These are phyloP conservation scores for Didymella lethalis DNA, from an alignment of 2,329 filamentous ascomycete genomes.

Conservation along the genomic window DNA sequence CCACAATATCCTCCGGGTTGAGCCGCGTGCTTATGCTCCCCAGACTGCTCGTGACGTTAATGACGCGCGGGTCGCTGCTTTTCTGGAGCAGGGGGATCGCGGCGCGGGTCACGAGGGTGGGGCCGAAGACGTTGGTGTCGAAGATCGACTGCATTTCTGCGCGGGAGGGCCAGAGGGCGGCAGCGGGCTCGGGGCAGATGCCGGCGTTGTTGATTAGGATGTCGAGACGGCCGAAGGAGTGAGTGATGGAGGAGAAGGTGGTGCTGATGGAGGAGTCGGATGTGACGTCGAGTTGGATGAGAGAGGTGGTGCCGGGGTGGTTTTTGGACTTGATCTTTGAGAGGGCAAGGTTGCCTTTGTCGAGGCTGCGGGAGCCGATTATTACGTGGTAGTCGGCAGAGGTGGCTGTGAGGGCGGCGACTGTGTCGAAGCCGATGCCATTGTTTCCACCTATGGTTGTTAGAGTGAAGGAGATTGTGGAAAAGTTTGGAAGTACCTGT, in stretches of 20 bases:
- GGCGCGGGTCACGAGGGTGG: neutral
- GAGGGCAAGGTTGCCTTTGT: conserved; percentile 43
- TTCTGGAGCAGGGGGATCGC: conserved; percentile 13
- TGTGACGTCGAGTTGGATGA: conserved; percentile 48
- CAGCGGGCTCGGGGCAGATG: conserved; percentile 43
- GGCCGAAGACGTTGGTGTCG: conserved; percentile 7
- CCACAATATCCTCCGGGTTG: conserved; percentile 10
- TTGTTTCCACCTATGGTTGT: conserved; percentile 43
- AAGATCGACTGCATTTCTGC: neutral
- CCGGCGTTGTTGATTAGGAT: conserved; percentile 90
- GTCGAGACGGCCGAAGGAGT: conserved; percentile 63
- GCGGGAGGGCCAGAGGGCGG: neutral
- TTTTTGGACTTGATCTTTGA: conserved; percentile 36
- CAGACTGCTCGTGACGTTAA: neutral
- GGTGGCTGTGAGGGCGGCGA: conserved; percentile 50
- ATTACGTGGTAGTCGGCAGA: conserved; percentile 21
- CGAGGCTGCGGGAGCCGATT: conserved; percentile 41
- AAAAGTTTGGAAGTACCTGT: conserved; percentile 36
- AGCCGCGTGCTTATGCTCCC: conserved; percentile 1
- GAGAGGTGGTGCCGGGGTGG: conserved; percentile 39
- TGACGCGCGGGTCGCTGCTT: neutral
- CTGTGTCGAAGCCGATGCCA: conserved; percentile 58
- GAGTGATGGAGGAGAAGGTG: conserved; percentile 40
- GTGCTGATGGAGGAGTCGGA: conserved; percentile 44
- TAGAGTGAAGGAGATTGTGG: neutral